Base-by-base conservation (phyloP, 2,329 filamentous ascomycete genomes). In the Fusarium sp. region DNA sequence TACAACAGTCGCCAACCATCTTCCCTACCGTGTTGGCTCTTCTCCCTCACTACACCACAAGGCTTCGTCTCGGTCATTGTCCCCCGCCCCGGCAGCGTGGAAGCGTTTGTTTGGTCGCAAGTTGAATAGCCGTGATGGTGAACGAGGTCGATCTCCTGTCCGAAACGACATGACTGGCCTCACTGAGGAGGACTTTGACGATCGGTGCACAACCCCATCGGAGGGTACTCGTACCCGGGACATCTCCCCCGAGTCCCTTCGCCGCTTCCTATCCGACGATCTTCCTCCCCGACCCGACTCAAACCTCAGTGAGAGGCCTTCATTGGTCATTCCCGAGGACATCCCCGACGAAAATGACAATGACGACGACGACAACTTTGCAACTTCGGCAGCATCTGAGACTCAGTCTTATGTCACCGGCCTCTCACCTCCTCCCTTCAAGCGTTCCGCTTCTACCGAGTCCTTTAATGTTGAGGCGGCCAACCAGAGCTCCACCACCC, bases 361-460 rank as follows among this genome's bases (percentile, higher is more conserved):
- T 51, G 89, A 91, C 58, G 88, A 91, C 69, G 89, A 91, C 73
- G 88, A 90, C 71, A 91, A 91, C 80, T 91, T 92, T 75, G 89
- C 89, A n/a, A 86, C 84, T 5, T 86, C 87, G 1, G 84, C 86
- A 5, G 76, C 80, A 8, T 85, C 85, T 0, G 88, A 89, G 62
- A 82, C 69, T 3, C 81, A 83, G 24, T 78, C 83, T 1, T 86
- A 84, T 66, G 78, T 82, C 22, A 88, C 87, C 2, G 80, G 83
- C 44, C 80, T 90, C 17, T 90, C 89, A 3, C 88, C 88, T 10
- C 88, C 88, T 1, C 88, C 89, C 0, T 83, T 84, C 49, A 84
- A 84, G 69, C 84, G 85, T 24, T 75, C 73, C 20, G 71, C 66
- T 6, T 80, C 80, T 2, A 74, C 79, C 16, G 81, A 81, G 53